Conservation (phyloP, 208 protist species). For the Jaenimonas drosophilae region DNA sequence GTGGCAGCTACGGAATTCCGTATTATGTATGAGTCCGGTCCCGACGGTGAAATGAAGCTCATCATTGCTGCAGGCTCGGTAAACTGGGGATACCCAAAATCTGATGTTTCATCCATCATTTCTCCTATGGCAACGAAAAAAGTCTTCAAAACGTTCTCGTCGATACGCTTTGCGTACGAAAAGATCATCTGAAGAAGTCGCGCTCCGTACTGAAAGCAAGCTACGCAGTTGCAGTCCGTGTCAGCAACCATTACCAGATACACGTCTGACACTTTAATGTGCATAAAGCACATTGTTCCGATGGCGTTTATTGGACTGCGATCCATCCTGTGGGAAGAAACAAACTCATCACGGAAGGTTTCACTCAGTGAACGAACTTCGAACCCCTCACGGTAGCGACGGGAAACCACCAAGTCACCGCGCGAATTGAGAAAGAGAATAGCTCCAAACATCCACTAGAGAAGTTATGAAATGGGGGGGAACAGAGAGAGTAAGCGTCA, state of each 20-base stretch:
- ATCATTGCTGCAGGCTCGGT: slow-evolving; percentile 86
- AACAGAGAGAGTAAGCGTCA: too few species aligned
- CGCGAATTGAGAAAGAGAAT: slow-evolving; percentile 86
- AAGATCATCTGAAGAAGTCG: slow-evolving; percentile 85
- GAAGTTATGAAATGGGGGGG: too few species aligned
- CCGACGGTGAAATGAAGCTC: slow-evolving; percentile 80
- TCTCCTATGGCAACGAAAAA: slow-evolving; percentile 97
- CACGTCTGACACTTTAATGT: slow-evolving; percentile 84
- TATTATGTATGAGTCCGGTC: slow-evolving; percentile 34
- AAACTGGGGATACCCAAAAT: slow-evolving; percentile 97
- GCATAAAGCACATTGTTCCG: slow-evolving; percentile 81
- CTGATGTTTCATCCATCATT: slow-evolving; percentile 97
- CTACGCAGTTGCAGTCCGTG: slow-evolving; percentile 89
- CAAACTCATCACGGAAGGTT: slow-evolving; percentile 83
- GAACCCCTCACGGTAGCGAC: slow-evolving; percentile 70
- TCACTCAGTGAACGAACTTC: slow-evolving; percentile 68
- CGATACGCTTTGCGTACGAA: slow-evolving; percentile 87
- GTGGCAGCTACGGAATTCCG: slow-evolving; percentile 31
- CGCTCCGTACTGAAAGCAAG: slow-evolving; percentile 71
- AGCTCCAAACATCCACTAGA: slow-evolving; percentile 80
- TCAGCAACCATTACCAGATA: slow-evolving; percentile 91
- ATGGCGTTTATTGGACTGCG: slow-evolving; percentile 89
- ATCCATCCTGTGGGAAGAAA: slow-evolving; percentile 51
- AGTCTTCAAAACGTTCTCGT: slow-evolving; percentile 91
- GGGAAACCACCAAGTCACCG: slow-evolving; percentile 81